Conservation (phyloP, 2,329 filamentous ascomycete genomes). For the Phialophora tarda region DNA sequence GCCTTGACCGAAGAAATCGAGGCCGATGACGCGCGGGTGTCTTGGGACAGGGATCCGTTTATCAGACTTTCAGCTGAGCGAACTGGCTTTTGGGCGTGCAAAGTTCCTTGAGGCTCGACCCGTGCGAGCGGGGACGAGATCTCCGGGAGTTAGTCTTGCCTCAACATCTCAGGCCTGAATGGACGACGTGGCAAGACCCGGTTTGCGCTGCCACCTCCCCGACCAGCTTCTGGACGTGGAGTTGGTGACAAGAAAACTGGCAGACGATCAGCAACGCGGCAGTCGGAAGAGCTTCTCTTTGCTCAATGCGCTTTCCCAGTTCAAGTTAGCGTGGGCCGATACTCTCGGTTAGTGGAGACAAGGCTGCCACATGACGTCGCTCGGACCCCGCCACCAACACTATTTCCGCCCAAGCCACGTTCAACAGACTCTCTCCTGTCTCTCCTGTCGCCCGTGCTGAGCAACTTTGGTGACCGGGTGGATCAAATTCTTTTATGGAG, state of each 20-base stretch:
- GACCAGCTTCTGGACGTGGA: not conserved
- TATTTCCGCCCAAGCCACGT: not conserved
- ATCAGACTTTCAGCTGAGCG: not conserved
- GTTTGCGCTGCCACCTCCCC: not conserved
- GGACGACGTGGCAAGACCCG: not conserved
- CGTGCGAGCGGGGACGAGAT: not conserved
- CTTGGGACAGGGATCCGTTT: not conserved
- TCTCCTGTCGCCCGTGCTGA: not conserved
- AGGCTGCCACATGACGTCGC: slow-evolving; percentile 17
- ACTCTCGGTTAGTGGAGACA: slow-evolving; percentile 1
- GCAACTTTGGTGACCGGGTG: not conserved
- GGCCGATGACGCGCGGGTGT: slow-evolving; percentile 5
- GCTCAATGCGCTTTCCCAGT: not conserved
- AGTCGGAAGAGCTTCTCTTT: not conserved
- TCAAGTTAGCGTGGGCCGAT: not conserved
- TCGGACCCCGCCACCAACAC: not conserved
- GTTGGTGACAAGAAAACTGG: not conserved
- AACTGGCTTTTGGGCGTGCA: not conserved
- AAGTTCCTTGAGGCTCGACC: not conserved
- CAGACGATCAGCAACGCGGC: not conserved
- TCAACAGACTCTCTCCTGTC: not conserved
- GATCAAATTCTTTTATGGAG: not conserved
- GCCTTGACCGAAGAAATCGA: not conserved
- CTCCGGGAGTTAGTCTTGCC: not conserved
- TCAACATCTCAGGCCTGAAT: not conserved